Evolutionary conservation across 148 eudicot species (phyloP).

Genomic region (Camellia lanceoleosa): DNA sequence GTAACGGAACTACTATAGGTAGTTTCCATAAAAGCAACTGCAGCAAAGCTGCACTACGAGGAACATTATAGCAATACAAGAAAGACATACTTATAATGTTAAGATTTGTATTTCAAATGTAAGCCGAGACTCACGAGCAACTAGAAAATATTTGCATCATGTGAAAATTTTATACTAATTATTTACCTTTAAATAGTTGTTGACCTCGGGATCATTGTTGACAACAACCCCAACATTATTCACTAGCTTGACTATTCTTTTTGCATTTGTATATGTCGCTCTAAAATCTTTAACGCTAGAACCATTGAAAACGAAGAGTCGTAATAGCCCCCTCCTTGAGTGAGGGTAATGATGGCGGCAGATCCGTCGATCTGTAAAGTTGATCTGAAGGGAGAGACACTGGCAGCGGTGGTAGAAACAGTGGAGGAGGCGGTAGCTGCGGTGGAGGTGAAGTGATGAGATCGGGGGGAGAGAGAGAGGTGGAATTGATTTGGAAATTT

Average conservation of each 20-base stretch:
- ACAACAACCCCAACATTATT: slow-evolving; percentile 90
- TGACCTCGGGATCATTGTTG: slow-evolving; percentile 91
- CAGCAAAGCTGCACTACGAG: neutral
- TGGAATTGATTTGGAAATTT: no score
- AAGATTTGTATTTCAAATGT: neutral
- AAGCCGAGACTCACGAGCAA: neutral
- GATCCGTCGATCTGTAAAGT: no score
- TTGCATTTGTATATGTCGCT: slow-evolving; percentile 94
- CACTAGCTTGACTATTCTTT: slow-evolving; percentile 90
- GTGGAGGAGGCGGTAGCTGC: no score
- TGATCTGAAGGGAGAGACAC: no score
- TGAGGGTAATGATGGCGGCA: no score
- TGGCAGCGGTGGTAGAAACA: no score
- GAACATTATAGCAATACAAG: neutral
- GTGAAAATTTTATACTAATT: neutral
- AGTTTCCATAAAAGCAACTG: neutral
- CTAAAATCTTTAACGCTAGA: no score
- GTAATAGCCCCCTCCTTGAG: no score
- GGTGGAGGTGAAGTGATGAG: no score
- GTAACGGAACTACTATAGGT: neutral
- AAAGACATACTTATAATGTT: neutral
- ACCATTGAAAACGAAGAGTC: no score
- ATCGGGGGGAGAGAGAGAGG: no score
- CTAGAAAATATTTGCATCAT: neutral
- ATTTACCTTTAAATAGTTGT: slow-evolving; percentile 78